Base-by-base conservation (phyloP, 495 filamentous ascomycete genomes). In the Penicillium steckii region DNA sequence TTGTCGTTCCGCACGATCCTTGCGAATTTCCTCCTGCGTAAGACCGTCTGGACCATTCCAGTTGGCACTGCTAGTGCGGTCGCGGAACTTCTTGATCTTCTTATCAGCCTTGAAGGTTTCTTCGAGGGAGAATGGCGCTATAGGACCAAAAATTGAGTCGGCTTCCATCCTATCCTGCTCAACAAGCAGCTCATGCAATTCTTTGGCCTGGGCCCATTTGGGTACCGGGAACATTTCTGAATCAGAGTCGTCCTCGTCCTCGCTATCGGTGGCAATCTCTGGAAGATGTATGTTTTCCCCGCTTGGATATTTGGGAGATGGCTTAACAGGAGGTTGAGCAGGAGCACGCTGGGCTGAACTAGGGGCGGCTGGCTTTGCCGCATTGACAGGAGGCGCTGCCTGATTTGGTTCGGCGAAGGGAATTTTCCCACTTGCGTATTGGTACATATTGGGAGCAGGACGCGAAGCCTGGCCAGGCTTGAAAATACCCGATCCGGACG, bases 41-140 rank as follows among this genome's bases (percentile, higher is more conserved):
- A 99, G 72, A 50, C 84, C 79, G 73, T 99, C 94, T n/a, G 84
- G 69, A 10, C 88, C 85, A 13, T 70, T 69, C 94, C 94, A 99
- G 68, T 95, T 94, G 7, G 94, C 95, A 66, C 90, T 95, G 56
- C 88, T 94, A 26, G 91, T 96, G 19, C 94, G 76, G 23, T 86
- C 84, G 21, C 95, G 80, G 75, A 95, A 97, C 66, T 87, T 86
- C 70, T 89, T 86, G 68, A 86, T 82, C 54, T 88, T 79, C 64
- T 89, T 89, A 65, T 85, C 88, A 52, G 83, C 80, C 62, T 81
- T 86, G 74, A 99, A 99, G 38, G 96, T 90, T 59, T 97, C 91
- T 62, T 99, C 94, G 80, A 99, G 89, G 53, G 88, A 85, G 62
- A 97, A 80, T 27, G 88, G 87, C 10, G 80, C 85, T 41, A 94